Conservation (phyloP, 345 rosid genomes). For the Sisymbrium altissimum region DNA sequence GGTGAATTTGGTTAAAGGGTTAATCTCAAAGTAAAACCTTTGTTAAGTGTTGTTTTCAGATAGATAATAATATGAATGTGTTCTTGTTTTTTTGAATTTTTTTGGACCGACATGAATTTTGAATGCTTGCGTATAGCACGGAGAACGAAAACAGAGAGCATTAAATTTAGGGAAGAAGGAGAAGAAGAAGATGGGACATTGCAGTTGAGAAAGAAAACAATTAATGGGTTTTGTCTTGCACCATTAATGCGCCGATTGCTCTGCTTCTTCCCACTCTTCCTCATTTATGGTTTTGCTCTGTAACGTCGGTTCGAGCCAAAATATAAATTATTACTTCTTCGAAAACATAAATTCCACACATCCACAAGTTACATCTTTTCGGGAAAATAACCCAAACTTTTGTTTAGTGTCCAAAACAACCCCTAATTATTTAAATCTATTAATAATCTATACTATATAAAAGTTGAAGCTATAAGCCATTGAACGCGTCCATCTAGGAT, state of each 20-base stretch:
- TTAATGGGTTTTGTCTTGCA: constrained; percentile 45
- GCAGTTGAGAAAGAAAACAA: constrained; percentile 50
- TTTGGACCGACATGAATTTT: constrained; percentile 30
- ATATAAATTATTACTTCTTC: background rate
- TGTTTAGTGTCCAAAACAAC: background rate
- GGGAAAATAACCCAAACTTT: background rate
- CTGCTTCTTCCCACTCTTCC: constrained; percentile 36
- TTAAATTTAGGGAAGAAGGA: constrained; percentile 38
- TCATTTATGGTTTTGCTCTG: constrained; percentile 25
- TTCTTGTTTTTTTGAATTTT: constrained; percentile 11
- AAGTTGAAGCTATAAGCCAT: too few species aligned
- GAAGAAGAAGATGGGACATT: constrained; percentile 33
- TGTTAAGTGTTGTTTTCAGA: background rate
- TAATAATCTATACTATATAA: too few species aligned
- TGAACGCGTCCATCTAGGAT: too few species aligned
- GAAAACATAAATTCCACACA: background rate
- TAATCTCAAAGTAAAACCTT: background rate
- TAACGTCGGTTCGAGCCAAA: constrained; percentile 8
- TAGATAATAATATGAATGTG: background rate
- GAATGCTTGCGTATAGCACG: constrained; percentile 24
- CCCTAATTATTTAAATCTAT: background rate
- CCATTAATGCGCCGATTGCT: constrained; percentile 51
- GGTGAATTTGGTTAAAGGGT: background rate
- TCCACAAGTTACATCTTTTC: background rate
- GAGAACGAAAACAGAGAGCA: constrained; percentile 27